phyloP scores from a whole-genome alignment of 441 rosid genomes.

The Aleurites moluccanus region DNA sequence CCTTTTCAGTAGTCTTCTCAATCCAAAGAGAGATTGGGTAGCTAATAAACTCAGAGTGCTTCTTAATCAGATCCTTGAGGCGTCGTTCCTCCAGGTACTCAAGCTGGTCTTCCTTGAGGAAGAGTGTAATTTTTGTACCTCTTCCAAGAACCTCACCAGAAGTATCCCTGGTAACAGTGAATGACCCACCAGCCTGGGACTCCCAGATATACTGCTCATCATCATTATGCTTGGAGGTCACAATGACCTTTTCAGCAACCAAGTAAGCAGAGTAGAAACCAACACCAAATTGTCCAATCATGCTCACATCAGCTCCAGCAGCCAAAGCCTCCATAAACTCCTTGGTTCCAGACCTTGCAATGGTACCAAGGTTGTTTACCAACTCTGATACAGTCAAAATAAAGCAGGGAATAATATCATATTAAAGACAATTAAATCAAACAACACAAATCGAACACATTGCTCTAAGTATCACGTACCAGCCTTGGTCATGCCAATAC shows the following conservation, averaged over 20 bases:
- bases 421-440: no score
- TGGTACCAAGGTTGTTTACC: slow-evolving; percentile 87
- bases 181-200: slow-evolving; percentile 91
- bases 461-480: slow-evolving; percentile 29
- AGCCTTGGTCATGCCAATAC: slow-evolving; percentile 85
- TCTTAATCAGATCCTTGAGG: slow-evolving; percentile 78
- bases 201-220: slow-evolving; percentile 87
- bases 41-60: slow-evolving; percentile 87
- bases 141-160: slow-evolving; percentile 73
- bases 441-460: neutral
- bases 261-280: slow-evolving; percentile 87
- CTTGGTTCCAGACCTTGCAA: slow-evolving; percentile 91
- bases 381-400: slow-evolving; percentile 36
- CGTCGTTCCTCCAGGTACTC: slow-evolving; percentile 85
- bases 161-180: slow-evolving; percentile 70
- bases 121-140: slow-evolving; percentile 71
- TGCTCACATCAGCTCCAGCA: slow-evolving; percentile 87
- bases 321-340: slow-evolving; percentile 90
- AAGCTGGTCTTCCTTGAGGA: slow-evolving; percentile 74
- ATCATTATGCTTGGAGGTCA: slow-evolving; percentile 70
- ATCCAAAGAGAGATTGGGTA: slow-evolving; percentile 79
- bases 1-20: slow-evolving; percentile 84
- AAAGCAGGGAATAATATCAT: neutral
- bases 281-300: slow-evolving; percentile 95
- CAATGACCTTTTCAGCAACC: slow-evolving; percentile 73